A percentile compares a stretch with the other conserved stretches of the same genome.
phyloP scores from a whole-genome alignment of 345 rosid species.

The Sisymbrium altissimum region DNA sequence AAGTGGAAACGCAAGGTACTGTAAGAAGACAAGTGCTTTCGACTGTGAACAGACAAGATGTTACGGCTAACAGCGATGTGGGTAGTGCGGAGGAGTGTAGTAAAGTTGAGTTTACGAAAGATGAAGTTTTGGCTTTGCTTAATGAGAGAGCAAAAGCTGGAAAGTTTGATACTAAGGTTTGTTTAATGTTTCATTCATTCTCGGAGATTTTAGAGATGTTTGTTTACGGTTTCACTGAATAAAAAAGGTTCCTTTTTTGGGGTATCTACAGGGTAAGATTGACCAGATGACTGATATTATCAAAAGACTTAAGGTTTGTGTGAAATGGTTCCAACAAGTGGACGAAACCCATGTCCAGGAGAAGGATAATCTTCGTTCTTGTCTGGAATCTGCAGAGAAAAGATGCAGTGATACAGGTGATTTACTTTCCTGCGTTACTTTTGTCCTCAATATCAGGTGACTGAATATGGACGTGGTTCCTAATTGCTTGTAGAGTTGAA shows the following conservation, averaged over 20 bases:
- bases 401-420: conserved; percentile 56
- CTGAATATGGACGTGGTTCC: background rate
- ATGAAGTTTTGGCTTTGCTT: conserved; percentile 68
- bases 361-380: conserved; percentile 51
- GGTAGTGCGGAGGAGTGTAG: conserved; percentile 45
- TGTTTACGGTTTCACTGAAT: background rate
- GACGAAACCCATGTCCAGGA: conserved; percentile 57
- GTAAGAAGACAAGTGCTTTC: conserved; percentile 61
- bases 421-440: background rate
- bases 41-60: conserved; percentile 52
- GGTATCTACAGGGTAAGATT: conserved; percentile 53
- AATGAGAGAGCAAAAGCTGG: conserved; percentile 65
- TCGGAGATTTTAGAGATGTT: background rate
- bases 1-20: conserved; percentile 34
- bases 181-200: background rate
- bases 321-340: conserved; percentile 68
- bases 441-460: background rate
- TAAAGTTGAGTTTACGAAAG: conserved; percentile 58
- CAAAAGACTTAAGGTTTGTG: conserved; percentile 66
- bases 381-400: conserved; percentile 55
- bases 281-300: conserved; percentile 56
- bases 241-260: background rate
- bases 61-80: conserved; percentile 32
- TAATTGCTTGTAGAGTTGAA: conserved; percentile 45
- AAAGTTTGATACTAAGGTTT: conserved; percentile 81